These are phyloP conservation scores for Lachancea lanzarotensis DNA, from an alignment of 805 yeast species.

Conservation along the genomic window DNA sequence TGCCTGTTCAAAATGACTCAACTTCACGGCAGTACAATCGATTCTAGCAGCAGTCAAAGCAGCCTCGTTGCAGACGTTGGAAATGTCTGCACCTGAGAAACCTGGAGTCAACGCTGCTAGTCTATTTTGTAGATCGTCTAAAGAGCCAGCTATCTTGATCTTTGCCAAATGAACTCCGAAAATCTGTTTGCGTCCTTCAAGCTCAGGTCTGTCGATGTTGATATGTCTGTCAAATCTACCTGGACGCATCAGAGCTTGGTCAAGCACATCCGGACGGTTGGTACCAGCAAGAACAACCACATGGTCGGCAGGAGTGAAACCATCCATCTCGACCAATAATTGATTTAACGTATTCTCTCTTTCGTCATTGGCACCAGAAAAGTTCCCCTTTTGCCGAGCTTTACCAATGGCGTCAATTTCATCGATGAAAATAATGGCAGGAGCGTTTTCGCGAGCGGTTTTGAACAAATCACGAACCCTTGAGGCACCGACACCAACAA, in stretches of 20 bases:
- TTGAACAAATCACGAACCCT: slow-evolving; percentile 89
- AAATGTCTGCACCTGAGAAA: slow-evolving; percentile 93
- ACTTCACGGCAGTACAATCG: slow-evolving; percentile 52
- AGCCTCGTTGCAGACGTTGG: slow-evolving; percentile 91
- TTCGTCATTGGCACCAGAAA: slow-evolving; percentile 84
- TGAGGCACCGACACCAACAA: slow-evolving; percentile 93
- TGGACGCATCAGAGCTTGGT: slow-evolving; percentile 85
- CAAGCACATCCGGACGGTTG: slow-evolving; percentile 85
- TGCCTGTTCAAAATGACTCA: slow-evolving; percentile 81
- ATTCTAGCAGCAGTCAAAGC: slow-evolving; percentile 87
- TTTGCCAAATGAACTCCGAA: slow-evolving; percentile 72
- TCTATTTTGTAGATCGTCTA: slow-evolving; percentile 68
- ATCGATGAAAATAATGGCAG: slow-evolving; percentile 85
- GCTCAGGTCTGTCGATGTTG: slow-evolving; percentile 77
- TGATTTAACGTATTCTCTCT: slow-evolving; percentile 91
- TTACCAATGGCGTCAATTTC: slow-evolving; percentile 96
- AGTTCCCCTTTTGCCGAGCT: slow-evolving; percentile 63
- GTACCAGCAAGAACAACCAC: slow-evolving; percentile 95
- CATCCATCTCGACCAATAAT: slow-evolving; percentile 92
- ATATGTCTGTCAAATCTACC: slow-evolving; percentile 93
- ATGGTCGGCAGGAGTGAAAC: slow-evolving; percentile 80
- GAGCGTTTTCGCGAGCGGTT: slow-evolving; percentile 85
- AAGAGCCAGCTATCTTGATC: slow-evolving; percentile 42
- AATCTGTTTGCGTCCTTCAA: slow-evolving; percentile 83
- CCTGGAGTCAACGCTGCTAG: slow-evolving; percentile 92